These are phyloP conservation scores for Adansonia rubrostipa DNA, from an alignment of 441 rosid genomes.

Conservation along the genomic window DNA sequence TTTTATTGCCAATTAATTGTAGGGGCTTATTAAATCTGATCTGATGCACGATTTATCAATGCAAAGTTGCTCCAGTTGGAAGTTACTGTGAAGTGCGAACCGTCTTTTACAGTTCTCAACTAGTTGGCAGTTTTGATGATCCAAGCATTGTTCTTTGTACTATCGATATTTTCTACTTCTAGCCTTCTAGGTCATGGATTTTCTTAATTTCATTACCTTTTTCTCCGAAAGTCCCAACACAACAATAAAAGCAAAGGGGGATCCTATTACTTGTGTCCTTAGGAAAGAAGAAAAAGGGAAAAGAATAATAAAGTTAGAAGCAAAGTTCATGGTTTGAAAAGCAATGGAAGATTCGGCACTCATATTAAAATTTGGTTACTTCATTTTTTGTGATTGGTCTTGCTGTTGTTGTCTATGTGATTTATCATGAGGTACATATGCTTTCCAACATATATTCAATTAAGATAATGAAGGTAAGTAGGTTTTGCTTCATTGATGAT, in stretches of 20 bases:
- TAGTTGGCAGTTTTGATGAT: slow-evolving; percentile 6
- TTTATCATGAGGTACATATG: not conserved
- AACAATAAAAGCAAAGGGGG: not conserved
- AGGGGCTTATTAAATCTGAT: slow-evolving; percentile 2
- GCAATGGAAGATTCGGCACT: not conserved
- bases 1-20: not conserved
- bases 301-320: not conserved
- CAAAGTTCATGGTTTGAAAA: not conserved
- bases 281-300: not conserved
- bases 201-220: no score
- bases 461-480: not conserved
- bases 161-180: not conserved
- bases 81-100: not conserved
- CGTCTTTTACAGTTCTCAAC: not conserved
- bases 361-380: not conserved
- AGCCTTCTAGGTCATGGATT: not conserved
- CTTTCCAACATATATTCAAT: not conserved
- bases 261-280: not conserved
- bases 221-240: no score
- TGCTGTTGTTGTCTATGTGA: not conserved
- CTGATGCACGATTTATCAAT: not conserved
- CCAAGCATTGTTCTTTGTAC: slow-evolving; percentile 3
- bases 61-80: not conserved
- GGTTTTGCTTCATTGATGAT: not conserved
- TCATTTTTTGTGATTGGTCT: not conserved